A percentile compares a stretch with the other conserved stretches of the same genome.
Conservation (phyloP, 108 stramenopile genomes). For the Cafeteria roenbergensis region DNA sequence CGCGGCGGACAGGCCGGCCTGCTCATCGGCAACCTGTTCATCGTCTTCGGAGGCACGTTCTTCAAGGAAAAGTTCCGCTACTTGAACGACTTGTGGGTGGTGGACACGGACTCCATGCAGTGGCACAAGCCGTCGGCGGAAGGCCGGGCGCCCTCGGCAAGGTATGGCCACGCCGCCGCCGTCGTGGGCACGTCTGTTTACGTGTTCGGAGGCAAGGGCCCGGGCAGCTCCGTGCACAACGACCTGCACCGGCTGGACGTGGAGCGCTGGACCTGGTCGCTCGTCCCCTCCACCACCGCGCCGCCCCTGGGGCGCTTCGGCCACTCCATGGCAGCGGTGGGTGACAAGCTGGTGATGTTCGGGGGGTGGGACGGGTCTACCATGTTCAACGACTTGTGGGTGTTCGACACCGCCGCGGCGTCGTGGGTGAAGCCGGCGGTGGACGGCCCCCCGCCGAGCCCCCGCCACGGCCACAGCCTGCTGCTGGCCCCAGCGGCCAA, state of each 20-base stretch:
- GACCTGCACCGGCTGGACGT: slow-evolving; percentile 49
- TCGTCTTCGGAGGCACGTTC: slow-evolving; percentile 44
- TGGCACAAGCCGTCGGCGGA: slow-evolving; percentile 43
- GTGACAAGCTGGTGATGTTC: slow-evolving; percentile 48
- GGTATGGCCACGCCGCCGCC: slow-evolving; percentile 21
- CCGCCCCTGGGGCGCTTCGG: slow-evolving; percentile 32
- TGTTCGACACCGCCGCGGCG: slow-evolving; percentile 34
- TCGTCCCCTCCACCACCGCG: slow-evolving; percentile 29
- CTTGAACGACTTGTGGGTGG: slow-evolving; percentile 39
- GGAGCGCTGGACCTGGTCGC: slow-evolving; percentile 45
- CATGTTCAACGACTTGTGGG: slow-evolving; percentile 48
- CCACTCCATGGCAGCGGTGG: slow-evolving; percentile 39
- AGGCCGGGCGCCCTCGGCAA: slow-evolving; percentile 32
- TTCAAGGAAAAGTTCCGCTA: slow-evolving; percentile 38
- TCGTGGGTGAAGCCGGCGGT: slow-evolving; percentile 35
- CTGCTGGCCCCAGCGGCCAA: neutral
- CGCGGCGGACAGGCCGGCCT: slow-evolving; percentile 31
- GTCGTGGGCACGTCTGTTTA: slow-evolving; percentile 34
- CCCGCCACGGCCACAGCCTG: slow-evolving; percentile 11
- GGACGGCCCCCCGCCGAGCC: slow-evolving; percentile 30
- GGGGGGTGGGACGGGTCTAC: slow-evolving; percentile 53
- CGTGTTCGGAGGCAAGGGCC: slow-evolving; percentile 45
- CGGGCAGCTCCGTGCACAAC: slow-evolving; percentile 28
- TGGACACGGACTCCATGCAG: slow-evolving; percentile 38
- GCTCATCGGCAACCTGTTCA: slow-evolving; percentile 35